These are phyloP conservation scores for Calonectria leucothoes DNA, from an alignment of 2,329 filamentous ascomycete genomes.

Conservation along the genomic window DNA sequence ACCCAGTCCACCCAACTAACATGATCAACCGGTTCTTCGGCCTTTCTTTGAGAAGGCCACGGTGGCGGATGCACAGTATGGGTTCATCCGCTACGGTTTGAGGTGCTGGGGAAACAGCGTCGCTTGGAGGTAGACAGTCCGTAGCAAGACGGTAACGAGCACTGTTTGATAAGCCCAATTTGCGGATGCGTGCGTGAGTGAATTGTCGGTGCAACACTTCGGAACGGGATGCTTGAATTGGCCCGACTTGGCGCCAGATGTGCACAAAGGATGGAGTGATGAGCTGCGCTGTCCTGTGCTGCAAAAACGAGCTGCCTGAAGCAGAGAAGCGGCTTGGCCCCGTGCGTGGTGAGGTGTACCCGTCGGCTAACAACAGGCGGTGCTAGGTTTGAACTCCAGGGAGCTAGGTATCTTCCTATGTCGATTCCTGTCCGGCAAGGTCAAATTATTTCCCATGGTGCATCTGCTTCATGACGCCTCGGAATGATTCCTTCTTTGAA, in stretches of 20 bases:
- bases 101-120: background rate
- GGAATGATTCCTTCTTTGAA: too few relatives aligned
- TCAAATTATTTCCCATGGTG: too few relatives aligned
- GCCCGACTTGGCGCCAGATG: background rate
- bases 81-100: background rate
- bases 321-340: background rate
- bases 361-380: background rate
- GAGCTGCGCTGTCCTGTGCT: background rate
- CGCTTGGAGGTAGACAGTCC: background rate
- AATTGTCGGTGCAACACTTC: background rate
- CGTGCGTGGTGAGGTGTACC: too few relatives aligned
- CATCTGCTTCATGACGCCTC: too few relatives aligned
- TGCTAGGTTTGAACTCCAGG: too few relatives aligned
- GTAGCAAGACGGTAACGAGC: background rate
- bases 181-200: background rate
- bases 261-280: background rate
- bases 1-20: too few relatives aligned
- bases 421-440: too few relatives aligned
- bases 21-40: too few relatives aligned
- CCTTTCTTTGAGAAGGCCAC: too few relatives aligned
- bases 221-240: background rate
- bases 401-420: too few relatives aligned
- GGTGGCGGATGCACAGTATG: too few relatives aligned
- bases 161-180: background rate
- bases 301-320: background rate